Percentiles rank a stretch among this genome's conserved stretches.
Evolutionary conservation across 495 filamentous ascomycete species (phyloP).

Genomic region (Penicillium diatomitis): DNA sequence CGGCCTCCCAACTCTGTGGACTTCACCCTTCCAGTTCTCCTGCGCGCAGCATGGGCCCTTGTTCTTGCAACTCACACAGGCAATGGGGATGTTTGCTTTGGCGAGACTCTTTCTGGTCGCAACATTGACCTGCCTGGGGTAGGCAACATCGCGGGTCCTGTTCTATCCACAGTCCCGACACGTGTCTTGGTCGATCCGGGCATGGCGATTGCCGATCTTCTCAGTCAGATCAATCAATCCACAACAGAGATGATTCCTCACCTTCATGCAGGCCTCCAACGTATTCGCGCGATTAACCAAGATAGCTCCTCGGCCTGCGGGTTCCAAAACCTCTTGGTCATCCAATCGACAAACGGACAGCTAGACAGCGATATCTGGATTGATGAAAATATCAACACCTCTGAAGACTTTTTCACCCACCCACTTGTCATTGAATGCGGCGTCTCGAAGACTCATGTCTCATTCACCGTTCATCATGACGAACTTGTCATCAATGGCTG

Average conservation of each 20-base stretch:
- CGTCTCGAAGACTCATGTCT: conserved; percentile 18
- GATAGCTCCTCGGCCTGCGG: conserved; percentile 46
- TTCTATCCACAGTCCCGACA: conserved; percentile 43
- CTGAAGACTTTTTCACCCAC: conserved; percentile 41
- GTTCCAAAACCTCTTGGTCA: conserved; percentile 53
- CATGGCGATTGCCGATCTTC: conserved; percentile 26
- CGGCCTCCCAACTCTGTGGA: conserved; percentile 13
- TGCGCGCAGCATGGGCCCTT: conserved; percentile 47
- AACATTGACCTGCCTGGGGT: conserved; percentile 42
- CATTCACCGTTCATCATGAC: conserved; percentile 28
- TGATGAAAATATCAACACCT: conserved; percentile 36
- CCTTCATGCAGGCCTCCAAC: conserved; percentile 37
- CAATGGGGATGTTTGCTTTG: conserved; percentile 44
- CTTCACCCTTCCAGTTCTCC: conserved; percentile 39
- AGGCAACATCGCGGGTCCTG: conserved; percentile 43
- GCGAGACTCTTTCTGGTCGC: conserved; percentile 46
- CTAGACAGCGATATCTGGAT: conserved; percentile 29
- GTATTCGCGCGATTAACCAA: conserved; percentile 28
- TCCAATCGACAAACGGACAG: conserved; percentile 34
- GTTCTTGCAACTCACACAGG: conserved; percentile 36
- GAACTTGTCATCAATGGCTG: conserved; percentile 29
- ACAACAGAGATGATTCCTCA: conserved; percentile 42
- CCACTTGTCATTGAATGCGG: conserved; percentile 41
- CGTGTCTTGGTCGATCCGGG: conserved; percentile 34
- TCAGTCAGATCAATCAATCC: conserved; percentile 33